Evolutionary conservation across 2,329 filamentous ascomycete species (phyloP).

Genomic region (Fusarium algeriense): DNA sequence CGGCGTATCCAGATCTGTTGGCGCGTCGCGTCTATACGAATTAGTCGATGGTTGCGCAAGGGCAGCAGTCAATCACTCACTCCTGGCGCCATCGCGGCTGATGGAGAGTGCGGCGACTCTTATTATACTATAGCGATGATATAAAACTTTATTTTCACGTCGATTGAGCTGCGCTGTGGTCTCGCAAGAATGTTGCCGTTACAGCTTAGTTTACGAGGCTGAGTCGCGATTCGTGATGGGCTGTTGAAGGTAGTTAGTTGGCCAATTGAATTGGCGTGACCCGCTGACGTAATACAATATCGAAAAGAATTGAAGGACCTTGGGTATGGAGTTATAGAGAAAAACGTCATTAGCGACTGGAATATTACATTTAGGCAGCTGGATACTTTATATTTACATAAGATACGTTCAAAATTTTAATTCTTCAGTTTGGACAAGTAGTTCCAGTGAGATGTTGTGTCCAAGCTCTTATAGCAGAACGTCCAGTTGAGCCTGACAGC

Average conservation of each 20-base stretch:
- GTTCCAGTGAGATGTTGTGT: not conserved
- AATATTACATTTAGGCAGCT: not conserved
- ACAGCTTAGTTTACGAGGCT: constrained; percentile 37
- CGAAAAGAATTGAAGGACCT: not conserved
- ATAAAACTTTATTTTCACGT: not conserved
- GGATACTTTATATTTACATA: not conserved
- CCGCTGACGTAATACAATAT: constrained; percentile 43
- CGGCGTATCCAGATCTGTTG: constrained; percentile 66
- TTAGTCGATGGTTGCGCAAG: constrained; percentile 30
- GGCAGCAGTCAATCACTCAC: constrained; percentile 46
- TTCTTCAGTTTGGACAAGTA: not conserved
- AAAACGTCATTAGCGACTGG: not conserved
- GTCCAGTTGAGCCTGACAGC: not conserved
- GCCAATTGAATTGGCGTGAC: constrained; percentile 36
- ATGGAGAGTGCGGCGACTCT: constrained; percentile 5
- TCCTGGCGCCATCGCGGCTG: constrained; percentile 56
- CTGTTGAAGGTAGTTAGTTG: constrained; percentile 16
- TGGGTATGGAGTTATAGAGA: not conserved
- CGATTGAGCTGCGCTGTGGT: constrained; percentile 20
- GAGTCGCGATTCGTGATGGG: constrained; percentile 43
- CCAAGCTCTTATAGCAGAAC: not conserved
- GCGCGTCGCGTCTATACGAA: constrained; percentile 65
- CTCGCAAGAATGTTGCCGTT: constrained; percentile 10
- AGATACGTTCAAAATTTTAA: not conserved
- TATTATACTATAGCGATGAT: constrained; percentile 2